These are phyloP conservation scores for Rhizopus stolonifer DNA, from an alignment of 371 early-diverging fungal species.

Conservation along the genomic window DNA sequence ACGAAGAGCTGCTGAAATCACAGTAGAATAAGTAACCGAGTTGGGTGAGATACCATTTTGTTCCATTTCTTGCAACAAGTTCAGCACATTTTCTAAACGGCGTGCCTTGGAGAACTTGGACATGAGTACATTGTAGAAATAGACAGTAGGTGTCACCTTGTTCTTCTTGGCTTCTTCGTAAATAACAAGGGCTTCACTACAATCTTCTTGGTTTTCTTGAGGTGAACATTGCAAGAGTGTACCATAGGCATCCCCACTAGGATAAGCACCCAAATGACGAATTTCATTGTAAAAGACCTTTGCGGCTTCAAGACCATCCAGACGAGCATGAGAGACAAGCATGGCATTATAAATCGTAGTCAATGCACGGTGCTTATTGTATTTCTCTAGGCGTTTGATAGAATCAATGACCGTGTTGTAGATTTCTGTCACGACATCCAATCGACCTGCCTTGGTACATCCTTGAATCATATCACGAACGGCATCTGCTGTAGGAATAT, in stretches of 20 bases:
- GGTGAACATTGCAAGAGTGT: constrained; percentile 24
- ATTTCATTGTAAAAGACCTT: constrained; percentile 52
- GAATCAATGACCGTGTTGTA: constrained; percentile 31
- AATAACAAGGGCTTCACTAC: constrained; percentile 53
- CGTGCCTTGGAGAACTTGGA: constrained; percentile 61
- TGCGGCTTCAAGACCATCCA: constrained; percentile 38
- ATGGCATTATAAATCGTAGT: constrained; percentile 46
- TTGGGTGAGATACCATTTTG: constrained; percentile 48
- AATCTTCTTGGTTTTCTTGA: constrained; percentile 10
- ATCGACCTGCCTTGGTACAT: constrained; percentile 25
- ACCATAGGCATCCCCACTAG: constrained; percentile 54
- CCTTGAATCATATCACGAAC: constrained; percentile 45
- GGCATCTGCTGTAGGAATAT: constrained; percentile 38
- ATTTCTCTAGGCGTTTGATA: constrained; percentile 12
- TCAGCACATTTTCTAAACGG: constrained; percentile 51
- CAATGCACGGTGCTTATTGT: constrained; percentile 16
- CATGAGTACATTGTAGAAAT: constrained; percentile 63
- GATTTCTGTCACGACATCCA: constrained; percentile 26
- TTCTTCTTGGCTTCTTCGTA: constrained; percentile 56
- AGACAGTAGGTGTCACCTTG: constrained; percentile 58
- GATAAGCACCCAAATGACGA: constrained; percentile 25
- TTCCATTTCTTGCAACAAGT: constrained; percentile 59
- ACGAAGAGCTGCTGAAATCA: constrained; percentile 61
- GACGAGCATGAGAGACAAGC: constrained; percentile 55
- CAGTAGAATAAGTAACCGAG: constrained; percentile 59